Conservation (phyloP, 1,284 basidiomycete species). For the Stereum hirsutum region DNA sequence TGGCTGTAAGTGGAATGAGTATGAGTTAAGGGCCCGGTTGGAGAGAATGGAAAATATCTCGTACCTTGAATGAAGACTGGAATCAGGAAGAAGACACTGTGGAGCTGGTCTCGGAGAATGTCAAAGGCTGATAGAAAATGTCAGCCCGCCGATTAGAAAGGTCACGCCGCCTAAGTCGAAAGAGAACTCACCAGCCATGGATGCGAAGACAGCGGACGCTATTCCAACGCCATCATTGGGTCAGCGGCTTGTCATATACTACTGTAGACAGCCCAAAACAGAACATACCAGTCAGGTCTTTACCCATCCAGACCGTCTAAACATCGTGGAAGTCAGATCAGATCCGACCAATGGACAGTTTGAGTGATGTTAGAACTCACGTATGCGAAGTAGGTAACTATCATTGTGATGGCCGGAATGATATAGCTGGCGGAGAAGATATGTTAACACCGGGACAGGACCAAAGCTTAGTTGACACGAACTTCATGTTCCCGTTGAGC, state of each 20-base stretch:
- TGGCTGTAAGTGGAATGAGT: constrained; percentile 21
- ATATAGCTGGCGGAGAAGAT: constrained; percentile 32
- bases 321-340: not conserved
- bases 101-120: constrained; percentile 24
- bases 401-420: constrained; percentile 60
- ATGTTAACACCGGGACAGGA: constrained; percentile 3
- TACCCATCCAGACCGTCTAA: constrained; percentile 25
- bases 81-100: constrained; percentile 21
- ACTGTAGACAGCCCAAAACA: no score
- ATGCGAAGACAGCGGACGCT: constrained; percentile 31
- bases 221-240: no score
- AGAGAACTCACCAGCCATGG: constrained; percentile 22
- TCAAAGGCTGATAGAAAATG: constrained; percentile 22
- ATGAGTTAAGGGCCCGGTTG: constrained; percentile 15
- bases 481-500: constrained; percentile 28
- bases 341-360: not conserved
- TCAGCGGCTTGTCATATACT: no score
- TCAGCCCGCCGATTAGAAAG: not conserved
- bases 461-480: constrained; percentile 11
- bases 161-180: no score
- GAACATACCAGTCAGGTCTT: constrained; percentile 20
- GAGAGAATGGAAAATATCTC: constrained; percentile 15
- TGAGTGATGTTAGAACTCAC: constrained; percentile 14
- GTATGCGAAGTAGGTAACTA: constrained; percentile 57
- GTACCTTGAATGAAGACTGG: constrained; percentile 23